Evolutionary conservation across 2,329 filamentous ascomycete species (phyloP).

Genomic region (Microcyclosporella mali): DNA sequence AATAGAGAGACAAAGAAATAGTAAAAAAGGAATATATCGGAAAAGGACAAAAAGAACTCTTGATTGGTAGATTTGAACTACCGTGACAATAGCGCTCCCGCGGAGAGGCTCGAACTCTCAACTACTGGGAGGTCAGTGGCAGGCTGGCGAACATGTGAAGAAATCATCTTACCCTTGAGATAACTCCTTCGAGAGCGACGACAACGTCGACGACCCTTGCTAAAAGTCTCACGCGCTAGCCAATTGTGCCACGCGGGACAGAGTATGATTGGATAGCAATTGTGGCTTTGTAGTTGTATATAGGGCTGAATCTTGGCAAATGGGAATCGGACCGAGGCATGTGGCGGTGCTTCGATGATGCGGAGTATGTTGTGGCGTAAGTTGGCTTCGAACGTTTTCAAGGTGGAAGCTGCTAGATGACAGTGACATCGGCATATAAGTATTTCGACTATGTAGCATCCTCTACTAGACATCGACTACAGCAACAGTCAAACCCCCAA

Average conservation of each 20-base stretch:
- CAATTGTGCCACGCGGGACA: conserved; percentile 32
- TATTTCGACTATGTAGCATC: not conserved
- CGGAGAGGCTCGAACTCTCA: conserved; percentile 3
- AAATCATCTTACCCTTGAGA: conserved; percentile 33
- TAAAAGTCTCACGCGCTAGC: conserved; percentile 33
- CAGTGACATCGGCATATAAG: too few relatives aligned
- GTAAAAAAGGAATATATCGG: too few relatives aligned
- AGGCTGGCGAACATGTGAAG: not conserved
- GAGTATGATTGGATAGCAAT: conserved; percentile 5
- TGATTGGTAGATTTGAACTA: conserved; percentile 2
- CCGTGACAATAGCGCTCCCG: not conserved
- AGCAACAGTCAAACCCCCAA: conserved; percentile 44
- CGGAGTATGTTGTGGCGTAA: not conserved
- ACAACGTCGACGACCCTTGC: not conserved
- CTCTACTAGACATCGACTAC: conserved; percentile 32
- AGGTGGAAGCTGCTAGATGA: not conserved
- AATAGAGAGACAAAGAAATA: too few relatives aligned
- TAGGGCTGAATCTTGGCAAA: not conserved
- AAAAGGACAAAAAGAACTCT: conserved; percentile 1
- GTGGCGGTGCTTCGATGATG: not conserved
- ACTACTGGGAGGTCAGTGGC: not conserved
- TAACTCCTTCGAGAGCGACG: conserved; percentile 10
- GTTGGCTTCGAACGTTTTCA: too few relatives aligned
- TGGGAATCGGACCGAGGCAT: not conserved
- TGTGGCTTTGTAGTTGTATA: not conserved